These are phyloP conservation scores for Penicillium glabrum DNA, from an alignment of 2,329 filamentous ascomycete genomes.

Conservation along the genomic window DNA sequence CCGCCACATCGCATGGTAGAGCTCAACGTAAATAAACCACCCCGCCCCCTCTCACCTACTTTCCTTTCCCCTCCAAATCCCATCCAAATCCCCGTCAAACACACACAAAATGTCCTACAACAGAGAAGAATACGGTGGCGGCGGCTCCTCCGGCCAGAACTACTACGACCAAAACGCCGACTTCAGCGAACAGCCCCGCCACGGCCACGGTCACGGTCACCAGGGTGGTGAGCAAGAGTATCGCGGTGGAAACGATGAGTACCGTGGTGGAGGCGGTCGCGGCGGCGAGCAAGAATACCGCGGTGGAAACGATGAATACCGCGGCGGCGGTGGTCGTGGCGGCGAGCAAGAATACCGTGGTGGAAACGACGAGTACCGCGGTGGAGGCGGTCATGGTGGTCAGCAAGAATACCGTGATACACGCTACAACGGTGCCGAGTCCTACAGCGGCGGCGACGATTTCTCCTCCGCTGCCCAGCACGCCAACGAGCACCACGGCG, in stretches of 20 bases:
- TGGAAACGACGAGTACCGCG: not conserved
- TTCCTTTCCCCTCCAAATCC: not conserved
- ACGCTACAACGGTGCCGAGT: slow-evolving; percentile 15
- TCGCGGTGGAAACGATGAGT: slow-evolving; percentile 20
- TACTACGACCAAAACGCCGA: slow-evolving; percentile 27
- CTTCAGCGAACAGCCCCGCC: slow-evolving; percentile 15
- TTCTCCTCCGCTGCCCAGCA: slow-evolving; percentile 55
- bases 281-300: slow-evolving; percentile 1
- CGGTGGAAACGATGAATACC: slow-evolving; percentile 22
- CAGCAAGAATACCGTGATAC: slow-evolving; percentile 20
- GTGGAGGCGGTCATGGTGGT: not conserved
- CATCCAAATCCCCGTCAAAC: not conserved
- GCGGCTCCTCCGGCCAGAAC: slow-evolving; percentile 20
- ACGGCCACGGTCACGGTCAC: not conserved
- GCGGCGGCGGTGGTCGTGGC: not conserved
- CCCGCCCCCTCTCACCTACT: slow-evolving; percentile 4
- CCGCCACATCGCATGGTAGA: not conserved
- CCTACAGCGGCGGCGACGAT: slow-evolving; percentile 45
- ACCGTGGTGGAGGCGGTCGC: slow-evolving; percentile 23
- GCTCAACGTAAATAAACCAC: slow-evolving; percentile 3
- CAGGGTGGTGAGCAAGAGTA: not conserved
- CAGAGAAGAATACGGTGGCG: not conserved
- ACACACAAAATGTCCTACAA: slow-evolving; percentile 22
- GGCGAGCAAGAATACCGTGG: not conserved
- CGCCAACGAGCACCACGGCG: slow-evolving; percentile 53